These are phyloP conservation scores for Tremella fuciformis DNA, from an alignment of 768 basidiomycete genomes.

Conservation along the genomic window DNA sequence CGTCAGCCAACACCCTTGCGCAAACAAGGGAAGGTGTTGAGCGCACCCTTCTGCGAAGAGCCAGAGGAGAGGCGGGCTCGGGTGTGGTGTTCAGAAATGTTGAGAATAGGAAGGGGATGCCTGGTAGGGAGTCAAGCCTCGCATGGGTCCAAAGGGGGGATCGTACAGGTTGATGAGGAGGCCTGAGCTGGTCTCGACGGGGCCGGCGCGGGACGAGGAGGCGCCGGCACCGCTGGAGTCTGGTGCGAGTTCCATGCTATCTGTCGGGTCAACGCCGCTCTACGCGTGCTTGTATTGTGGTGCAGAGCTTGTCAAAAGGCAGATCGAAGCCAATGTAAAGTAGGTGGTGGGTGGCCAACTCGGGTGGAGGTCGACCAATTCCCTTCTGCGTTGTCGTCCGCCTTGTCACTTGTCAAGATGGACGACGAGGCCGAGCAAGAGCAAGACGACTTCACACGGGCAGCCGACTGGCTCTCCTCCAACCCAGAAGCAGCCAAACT, in stretches of 20 bases:
- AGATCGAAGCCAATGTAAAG: too few relatives aligned
- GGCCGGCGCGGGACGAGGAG: too few relatives aligned
- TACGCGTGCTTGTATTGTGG: too few relatives aligned
- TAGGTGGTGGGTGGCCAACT: conserved; percentile 1
- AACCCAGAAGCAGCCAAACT: conserved; percentile 42
- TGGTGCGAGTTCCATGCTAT: background rate
- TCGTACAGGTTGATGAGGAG: conserved; percentile 11
- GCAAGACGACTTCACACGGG: conserved; percentile 32
- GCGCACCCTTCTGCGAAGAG: conserved; percentile 53
- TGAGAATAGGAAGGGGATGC: conserved; percentile 92
- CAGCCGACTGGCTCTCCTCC: conserved; percentile 37
- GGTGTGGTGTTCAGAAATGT: conserved; percentile 92
- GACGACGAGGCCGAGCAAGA: conserved; percentile 7
- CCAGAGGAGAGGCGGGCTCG: conserved; percentile 68
- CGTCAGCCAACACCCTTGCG: conserved; percentile 43
- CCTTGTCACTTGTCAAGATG: background rate
- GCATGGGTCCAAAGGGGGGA: background rate
- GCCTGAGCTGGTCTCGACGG: conserved; percentile 11
- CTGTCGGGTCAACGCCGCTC: too few relatives aligned
- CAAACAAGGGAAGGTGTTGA: conserved; percentile 12
- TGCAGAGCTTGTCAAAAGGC: too few relatives aligned
- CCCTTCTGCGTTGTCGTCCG: background rate
- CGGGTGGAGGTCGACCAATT: background rate
- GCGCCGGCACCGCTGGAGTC: too few relatives aligned
- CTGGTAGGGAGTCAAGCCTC: conserved; percentile 54